These are phyloP conservation scores for Udeniomyces megalosporus DNA, from an alignment of 768 basidiomycete genomes.

Conservation along the genomic window DNA sequence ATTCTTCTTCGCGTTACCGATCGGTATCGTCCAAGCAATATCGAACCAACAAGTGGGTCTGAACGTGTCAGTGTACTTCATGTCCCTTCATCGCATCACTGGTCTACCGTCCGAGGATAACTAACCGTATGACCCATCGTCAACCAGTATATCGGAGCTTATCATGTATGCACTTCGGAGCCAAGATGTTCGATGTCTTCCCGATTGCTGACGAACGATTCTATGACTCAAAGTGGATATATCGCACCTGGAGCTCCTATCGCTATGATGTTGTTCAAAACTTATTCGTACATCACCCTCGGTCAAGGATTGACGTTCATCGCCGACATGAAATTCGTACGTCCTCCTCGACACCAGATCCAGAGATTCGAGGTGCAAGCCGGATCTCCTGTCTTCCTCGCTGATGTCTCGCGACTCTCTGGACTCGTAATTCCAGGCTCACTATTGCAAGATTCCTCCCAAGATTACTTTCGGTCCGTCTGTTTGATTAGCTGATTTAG, in stretches of 20 bases:
- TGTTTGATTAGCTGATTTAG: too few species aligned
- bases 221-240: slow-evolving; percentile 13
- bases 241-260: slow-evolving; percentile 6
- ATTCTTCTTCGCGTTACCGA: slow-evolving; percentile 11
- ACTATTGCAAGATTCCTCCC: background rate
- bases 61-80: slow-evolving; percentile 6
- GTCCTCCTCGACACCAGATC: too few species aligned
- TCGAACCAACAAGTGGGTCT: slow-evolving; percentile 13
- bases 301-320: slow-evolving; percentile 9
- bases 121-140: background rate
- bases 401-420: too few species aligned
- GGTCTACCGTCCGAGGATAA: too few species aligned
- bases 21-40: slow-evolving; percentile 14
- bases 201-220: too few species aligned
- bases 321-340: slow-evolving; percentile 11
- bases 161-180: slow-evolving; percentile 5
- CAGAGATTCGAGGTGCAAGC: too few species aligned
- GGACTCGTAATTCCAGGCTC: background rate
- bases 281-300: slow-evolving; percentile 12
- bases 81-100: too few species aligned
- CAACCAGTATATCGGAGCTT: slow-evolving; percentile 2
- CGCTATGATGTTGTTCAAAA: slow-evolving; percentile 18
- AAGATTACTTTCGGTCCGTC: background rate
- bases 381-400: too few species aligned
- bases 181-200: too few species aligned